Evolutionary conservation across 2,329 filamentous ascomycete genomes (phyloP), one percentile per base, ranked within the genome.

Genomic region (Epichloe baconii): DNA sequence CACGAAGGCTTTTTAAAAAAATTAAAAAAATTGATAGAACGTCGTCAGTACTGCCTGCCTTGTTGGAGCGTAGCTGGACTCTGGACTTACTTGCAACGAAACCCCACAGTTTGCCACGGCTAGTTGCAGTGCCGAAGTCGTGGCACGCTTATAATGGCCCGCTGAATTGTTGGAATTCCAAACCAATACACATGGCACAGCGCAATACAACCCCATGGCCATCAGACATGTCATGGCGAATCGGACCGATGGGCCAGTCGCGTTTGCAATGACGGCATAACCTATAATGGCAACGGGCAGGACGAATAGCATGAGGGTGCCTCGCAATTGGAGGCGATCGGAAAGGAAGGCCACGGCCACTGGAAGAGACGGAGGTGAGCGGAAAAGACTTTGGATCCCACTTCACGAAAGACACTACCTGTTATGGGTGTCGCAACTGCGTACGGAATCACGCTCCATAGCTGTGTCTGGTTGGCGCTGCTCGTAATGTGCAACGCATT

Each of bases 111-210:
- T 86, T 0, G 82, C 82, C 56, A 85, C 78, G 1, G 77, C 77
- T 26, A 86, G 68, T 62, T 86, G 82, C 57, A 85, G 58, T 0
- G 77, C 83, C 1, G 77, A 78, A 0, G 82, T 82, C 0, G 82
- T 85, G 0, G 83, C 82, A 14, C 83, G 69, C 62, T 86, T 86
- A 60, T 85, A 86, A 60, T 86, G 82, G 0, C 78, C 80, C 0
- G 81, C 80, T 0, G 76, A 80, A 61, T 85, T 85, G 60, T 85
- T 85, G 2, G 78, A 77, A 54, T 81, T 77, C 81, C 82, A 85
- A 1, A 76, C 80, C 10, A 85, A 66, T 3, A 83, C 75, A 17
- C 75, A 77, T 0, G 82, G 81, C 0, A 84, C 79, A 42, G 76
- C 78, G 44, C 73, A 71, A 60, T 83, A 85, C 60, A 83, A 71